These are phyloP conservation scores for Calonectria pseudoturangicola DNA, from an alignment of 2,329 filamentous ascomycete genomes.

Conservation along the genomic window DNA sequence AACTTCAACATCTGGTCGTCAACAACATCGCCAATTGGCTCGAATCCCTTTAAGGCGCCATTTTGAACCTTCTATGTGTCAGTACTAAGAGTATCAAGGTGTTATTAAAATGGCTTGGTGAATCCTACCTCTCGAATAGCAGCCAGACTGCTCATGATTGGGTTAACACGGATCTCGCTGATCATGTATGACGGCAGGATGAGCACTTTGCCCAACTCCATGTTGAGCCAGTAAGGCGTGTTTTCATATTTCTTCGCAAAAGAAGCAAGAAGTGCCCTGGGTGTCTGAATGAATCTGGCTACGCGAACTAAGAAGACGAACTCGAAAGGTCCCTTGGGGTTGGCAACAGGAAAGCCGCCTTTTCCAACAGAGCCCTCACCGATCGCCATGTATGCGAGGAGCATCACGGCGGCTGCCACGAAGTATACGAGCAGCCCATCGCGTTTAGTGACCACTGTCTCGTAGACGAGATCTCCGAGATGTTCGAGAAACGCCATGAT, in stretches of 20 bases:
- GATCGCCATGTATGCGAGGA: neutral
- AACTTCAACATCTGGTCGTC: slow-evolving; percentile 5
- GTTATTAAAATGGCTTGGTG: too few species aligned
- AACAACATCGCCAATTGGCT: slow-evolving; percentile 13
- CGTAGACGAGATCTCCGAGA: neutral
- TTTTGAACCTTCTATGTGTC: neutral
- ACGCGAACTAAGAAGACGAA: slow-evolving; percentile 1
- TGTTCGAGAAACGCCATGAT: slow-evolving; percentile 1
- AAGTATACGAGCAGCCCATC: slow-evolving; percentile 1
- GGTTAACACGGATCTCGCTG: slow-evolving; percentile 15
- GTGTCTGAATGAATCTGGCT: neutral
- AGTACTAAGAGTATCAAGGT: neutral
- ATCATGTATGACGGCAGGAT: slow-evolving; percentile 14
- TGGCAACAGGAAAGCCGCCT: slow-evolving; percentile 4
- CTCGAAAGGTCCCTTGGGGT: slow-evolving; percentile 1
- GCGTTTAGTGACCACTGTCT: neutral
- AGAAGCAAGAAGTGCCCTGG: neutral
- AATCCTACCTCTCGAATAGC: neutral
- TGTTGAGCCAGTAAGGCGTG: slow-evolving; percentile 16
- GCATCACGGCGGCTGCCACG: neutral
- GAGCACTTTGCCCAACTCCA: slow-evolving; percentile 6
- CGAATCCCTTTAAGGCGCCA: slow-evolving; percentile 4
- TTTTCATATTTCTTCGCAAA: neutral
- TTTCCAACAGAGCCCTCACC: neutral
- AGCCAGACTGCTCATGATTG: slow-evolving; percentile 9